Conservation (phyloP, 1,284 basidiomycete species). For the Sanghuangporus baumii region DNA sequence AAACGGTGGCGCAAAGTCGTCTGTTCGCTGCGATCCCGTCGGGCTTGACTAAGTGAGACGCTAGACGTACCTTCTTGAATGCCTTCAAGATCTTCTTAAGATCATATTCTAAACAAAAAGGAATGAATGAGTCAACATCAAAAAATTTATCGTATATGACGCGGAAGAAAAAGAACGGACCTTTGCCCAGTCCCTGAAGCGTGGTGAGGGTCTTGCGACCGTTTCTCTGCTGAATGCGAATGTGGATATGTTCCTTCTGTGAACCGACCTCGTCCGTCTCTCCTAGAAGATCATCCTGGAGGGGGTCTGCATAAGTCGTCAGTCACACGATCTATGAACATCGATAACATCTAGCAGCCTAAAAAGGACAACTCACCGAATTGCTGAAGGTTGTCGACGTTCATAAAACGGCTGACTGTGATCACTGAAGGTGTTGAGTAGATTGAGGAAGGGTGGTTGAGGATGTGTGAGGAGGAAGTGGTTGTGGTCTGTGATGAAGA, state of each 20-base stretch:
- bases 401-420: conserved; percentile 66
- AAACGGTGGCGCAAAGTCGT: background rate
- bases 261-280: conserved; percentile 74
- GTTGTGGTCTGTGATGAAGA: background rate
- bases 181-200: conserved; percentile 92
- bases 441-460: conserved; percentile 11
- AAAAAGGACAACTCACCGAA: conserved; percentile 2
- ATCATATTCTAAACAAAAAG: conserved; percentile 74
- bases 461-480: background rate
- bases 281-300: conserved; percentile 79
- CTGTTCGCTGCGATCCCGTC: background rate
- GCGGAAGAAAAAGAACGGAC: conserved; percentile 40
- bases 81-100: conserved; percentile 98
- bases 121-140: background rate
- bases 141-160: background rate
- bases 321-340: conserved; percentile 19
- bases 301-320: conserved; percentile 53
- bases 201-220: conserved; percentile 99
- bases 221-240: conserved; percentile 98
- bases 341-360: conserved; percentile 27
- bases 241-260: conserved; percentile 86
- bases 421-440: background rate
- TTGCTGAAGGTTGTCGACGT: conserved; percentile 66
- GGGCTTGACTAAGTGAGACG: background rate
- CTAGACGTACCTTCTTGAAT: conserved; percentile 84